Base-by-base conservation (phyloP, 1,284 basidiomycete species). In the Erythrobasidium hasegawianum region DNA sequence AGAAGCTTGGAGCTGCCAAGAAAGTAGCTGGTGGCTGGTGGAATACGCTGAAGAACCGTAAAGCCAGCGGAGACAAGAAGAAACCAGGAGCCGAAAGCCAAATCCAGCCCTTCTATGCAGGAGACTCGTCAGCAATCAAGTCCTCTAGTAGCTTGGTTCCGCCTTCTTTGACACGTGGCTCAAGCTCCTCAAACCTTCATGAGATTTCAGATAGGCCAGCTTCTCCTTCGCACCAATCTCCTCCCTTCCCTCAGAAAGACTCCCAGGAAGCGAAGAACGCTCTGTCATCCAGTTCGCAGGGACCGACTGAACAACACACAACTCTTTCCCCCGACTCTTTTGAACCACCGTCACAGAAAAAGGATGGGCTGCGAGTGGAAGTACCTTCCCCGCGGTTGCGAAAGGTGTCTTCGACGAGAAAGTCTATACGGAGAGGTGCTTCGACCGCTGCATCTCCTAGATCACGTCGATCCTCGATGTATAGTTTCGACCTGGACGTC, bases 401-500 rank as follows among this genome's bases (percentile, higher is more conserved):
- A 26, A 54, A 59, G 43, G 43, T 47, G 5, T 47, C 52, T 29
- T 52, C 56, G 14, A 38, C 50, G 24, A n/a, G 55, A 9, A 55
- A 56, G 14, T 54, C 68, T 33, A 41, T 64, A 24, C 55, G 62
- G 7, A 41, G 62, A 16, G 55, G 24, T 33, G 61, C 61, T 41
- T 50, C 56, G 10, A 52, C 64, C 8, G 57, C 64, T 10, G 50
- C 33, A 1, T 54, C 59, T 1, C 58, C 64, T 1, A 49, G 57
- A 2, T 68, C 70, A 13, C 59, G 64, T 16, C 62, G 70, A 22
- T 68, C 70, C 14, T 68, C 70, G 10, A 50, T 71, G 33, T 71
- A 68, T 58, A 68, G 69, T 55, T 71, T 71, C 38, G 70, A 71
- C 33, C 66, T 71, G 16, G 70, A 71, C 26, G 50, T 70, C 7